phyloP scores from a whole-genome alignment of 1,284 basidiomycete genomes.

The Tremellales sp. region DNA sequence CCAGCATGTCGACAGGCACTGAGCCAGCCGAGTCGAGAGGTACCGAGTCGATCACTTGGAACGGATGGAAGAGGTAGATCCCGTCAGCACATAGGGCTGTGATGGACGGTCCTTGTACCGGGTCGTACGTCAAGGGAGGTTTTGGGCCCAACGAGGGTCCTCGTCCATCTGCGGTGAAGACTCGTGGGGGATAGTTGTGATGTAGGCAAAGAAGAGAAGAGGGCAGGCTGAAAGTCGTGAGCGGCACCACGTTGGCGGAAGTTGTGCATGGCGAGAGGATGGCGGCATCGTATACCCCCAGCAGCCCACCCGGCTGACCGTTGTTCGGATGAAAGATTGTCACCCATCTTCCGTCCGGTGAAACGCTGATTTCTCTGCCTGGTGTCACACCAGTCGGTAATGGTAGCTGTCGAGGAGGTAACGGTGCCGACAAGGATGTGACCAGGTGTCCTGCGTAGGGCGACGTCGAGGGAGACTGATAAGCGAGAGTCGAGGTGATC shows the following conservation, averaged over 20 bases:
- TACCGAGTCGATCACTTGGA: not conserved
- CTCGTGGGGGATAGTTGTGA: constrained; percentile 31
- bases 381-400: constrained; percentile 17
- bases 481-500: constrained; percentile 12
- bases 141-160: constrained; percentile 26
- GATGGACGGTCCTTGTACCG: constrained; percentile 25
- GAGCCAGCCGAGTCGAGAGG: not conserved
- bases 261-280: constrained; percentile 23
- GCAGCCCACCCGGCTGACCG: not conserved
- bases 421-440: constrained; percentile 11
- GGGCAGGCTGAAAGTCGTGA: constrained; percentile 22
- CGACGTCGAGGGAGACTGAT: constrained; percentile 10
- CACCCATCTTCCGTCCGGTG: constrained; percentile 36
- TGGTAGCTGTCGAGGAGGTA: constrained; percentile 20
- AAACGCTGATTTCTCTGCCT: constrained; percentile 20
- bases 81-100: constrained; percentile 23
- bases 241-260: constrained; percentile 13
- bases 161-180: constrained; percentile 11
- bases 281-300: not conserved
- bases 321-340: constrained; percentile 23
- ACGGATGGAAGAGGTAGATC: constrained; percentile 27
- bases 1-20: no score
- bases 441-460: constrained; percentile 12
- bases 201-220: constrained; percentile 22
- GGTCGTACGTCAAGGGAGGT: constrained; percentile 16